Evolutionary conservation across 2,329 filamentous ascomycete species (phyloP).

Genomic region (Capronia americana): DNA sequence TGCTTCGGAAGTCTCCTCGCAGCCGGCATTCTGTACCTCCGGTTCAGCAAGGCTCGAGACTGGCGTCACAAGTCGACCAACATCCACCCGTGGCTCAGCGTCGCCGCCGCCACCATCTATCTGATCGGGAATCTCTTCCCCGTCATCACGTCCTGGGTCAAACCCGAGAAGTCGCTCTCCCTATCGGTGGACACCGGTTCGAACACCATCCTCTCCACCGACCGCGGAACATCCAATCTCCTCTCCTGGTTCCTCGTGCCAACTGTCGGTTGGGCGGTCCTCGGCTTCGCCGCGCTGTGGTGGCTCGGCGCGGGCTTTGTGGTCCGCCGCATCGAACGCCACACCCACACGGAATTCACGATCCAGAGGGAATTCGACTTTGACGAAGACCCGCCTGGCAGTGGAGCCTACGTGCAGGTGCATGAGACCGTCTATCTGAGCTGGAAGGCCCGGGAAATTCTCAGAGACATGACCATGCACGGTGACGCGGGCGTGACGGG

Average conservation of each 20-base stretch:
- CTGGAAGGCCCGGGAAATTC: constrained; percentile 1
- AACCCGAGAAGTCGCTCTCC: neutral
- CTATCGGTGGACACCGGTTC: neutral
- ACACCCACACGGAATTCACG: neutral
- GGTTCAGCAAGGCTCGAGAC: constrained; percentile 1
- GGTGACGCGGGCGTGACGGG: neutral
- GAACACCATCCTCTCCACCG: neutral
- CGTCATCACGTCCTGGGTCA: constrained; percentile 6
- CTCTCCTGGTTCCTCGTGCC: constrained; percentile 5
- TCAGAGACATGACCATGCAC: neutral
- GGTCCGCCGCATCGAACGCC: neutral
- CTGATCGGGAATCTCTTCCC: constrained; percentile 8
- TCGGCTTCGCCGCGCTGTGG: constrained; percentile 2
- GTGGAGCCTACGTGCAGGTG: constrained; percentile 3
- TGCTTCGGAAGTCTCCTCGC: constrained; percentile 42
- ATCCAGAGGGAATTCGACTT: neutral
- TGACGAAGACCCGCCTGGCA: constrained; percentile 1
- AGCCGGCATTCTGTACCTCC: constrained; percentile 30
- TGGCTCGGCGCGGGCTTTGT: neutral
- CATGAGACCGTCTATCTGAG: constrained; percentile 6
- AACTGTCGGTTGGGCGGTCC: neutral
- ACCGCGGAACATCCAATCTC: neutral
- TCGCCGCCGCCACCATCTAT: constrained; percentile 7
- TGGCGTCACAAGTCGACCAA: constrained; percentile 5
- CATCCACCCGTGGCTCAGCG: constrained; percentile 8